phyloP scores from a whole-genome alignment of 192 early-diverging fungal species.

The Backusella liffmaniae region DNA sequence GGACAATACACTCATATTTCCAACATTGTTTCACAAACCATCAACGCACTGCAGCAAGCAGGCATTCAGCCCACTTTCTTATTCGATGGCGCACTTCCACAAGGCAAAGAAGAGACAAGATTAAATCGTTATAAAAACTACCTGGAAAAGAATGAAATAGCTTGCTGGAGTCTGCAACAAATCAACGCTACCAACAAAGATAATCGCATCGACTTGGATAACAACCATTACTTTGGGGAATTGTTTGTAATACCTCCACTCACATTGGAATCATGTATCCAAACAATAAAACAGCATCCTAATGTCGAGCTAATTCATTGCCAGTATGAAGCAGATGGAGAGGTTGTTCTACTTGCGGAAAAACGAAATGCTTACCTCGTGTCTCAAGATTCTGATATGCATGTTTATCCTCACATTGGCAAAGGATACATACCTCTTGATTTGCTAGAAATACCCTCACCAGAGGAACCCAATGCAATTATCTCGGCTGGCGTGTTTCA shows the following conservation, averaged over 20 bases:
- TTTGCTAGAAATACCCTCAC: conserved; percentile 25
- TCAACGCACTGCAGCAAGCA: conserved; percentile 24
- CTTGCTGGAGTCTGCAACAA: conserved; percentile 31
- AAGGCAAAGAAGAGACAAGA: conserved; percentile 41
- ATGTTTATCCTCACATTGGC: conserved; percentile 42
- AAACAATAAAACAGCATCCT: conserved; percentile 35
- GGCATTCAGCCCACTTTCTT: conserved; percentile 39
- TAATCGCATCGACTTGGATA: background rate
- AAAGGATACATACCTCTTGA: conserved; percentile 52
- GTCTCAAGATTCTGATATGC: conserved; percentile 53
- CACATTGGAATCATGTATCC: conserved; percentile 42
- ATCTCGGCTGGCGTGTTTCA: conserved; percentile 42
- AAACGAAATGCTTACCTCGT: conserved; percentile 44
- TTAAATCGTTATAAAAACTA: conserved; percentile 43
- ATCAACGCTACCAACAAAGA: conserved; percentile 17
- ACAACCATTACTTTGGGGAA: conserved; percentile 25
- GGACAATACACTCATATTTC: conserved; percentile 42
- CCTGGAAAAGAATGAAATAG: conserved; percentile 31
- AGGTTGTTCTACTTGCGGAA: conserved; percentile 38
- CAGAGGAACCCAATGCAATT: background rate
- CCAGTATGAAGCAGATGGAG: conserved; percentile 47
- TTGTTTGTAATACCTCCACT: conserved; percentile 49
- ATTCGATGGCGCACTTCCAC: conserved; percentile 49
- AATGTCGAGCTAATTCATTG: conserved; percentile 39
- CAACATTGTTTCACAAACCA: conserved; percentile 27